Conservation (phyloP, 2,329 filamentous ascomycete species). For the Colletotrichum sp. region DNA sequence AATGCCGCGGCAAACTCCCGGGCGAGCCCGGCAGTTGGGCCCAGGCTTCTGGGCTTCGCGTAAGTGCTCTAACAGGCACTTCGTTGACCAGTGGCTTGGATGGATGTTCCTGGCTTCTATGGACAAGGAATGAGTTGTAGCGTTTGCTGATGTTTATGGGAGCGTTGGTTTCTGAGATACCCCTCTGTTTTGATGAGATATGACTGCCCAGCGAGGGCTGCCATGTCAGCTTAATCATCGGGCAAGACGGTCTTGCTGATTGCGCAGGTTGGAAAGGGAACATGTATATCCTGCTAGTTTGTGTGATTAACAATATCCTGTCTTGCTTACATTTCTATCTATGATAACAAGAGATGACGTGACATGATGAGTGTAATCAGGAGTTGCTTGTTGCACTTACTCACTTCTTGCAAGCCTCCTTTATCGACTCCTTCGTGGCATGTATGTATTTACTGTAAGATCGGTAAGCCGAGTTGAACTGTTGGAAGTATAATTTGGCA, state of each 20-base stretch:
- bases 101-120: not conserved
- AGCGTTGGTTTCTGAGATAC: conserved; percentile 25
- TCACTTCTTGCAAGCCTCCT: not conserved
- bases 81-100: not conserved
- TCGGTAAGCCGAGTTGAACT: not conserved
- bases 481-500: not conserved
- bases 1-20: not conserved
- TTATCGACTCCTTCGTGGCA: not conserved
- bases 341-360: not conserved
- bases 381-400: not conserved
- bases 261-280: not conserved
- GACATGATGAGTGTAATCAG: not conserved
- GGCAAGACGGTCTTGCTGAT: not conserved
- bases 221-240: conserved; percentile 14
- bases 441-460: not conserved
- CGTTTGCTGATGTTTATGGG: conserved; percentile 6
- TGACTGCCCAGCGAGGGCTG: not conserved
- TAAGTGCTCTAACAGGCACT: conserved; percentile 4
- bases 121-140: not conserved
- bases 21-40: not conserved
- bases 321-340: not conserved
- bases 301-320: not conserved
- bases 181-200: conserved; percentile 23
- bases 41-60: not conserved
- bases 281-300: not conserved